Base-by-base conservation (phyloP, 495 filamentous ascomycete species). In the Aspergillus heteromorphus region DNA sequence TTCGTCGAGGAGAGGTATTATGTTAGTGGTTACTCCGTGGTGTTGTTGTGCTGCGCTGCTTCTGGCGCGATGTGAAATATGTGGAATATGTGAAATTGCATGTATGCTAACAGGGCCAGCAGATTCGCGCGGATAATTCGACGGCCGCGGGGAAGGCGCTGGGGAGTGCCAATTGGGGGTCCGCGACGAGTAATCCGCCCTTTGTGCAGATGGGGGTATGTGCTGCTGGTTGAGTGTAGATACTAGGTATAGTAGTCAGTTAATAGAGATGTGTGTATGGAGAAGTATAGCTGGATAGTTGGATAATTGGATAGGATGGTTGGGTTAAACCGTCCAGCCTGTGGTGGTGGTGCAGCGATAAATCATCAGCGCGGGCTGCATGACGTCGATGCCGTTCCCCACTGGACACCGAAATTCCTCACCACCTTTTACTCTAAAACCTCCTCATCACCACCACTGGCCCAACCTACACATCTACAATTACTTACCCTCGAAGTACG, bases 1-100 rank as follows among this genome's bases (percentile, higher is more conserved):
- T 68, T 61, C 45, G 61, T 67, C 6, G 50, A 55, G 45, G 43
- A 55, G 42, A 56, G 29, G 31, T 2, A 52, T 64, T 51, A 51
- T 51, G 54, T 56, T 20, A 43, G 53, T 42, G 23, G 6, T 21
- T n/a, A n/a, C n/a, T n/a, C n/a, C n/a, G n/a, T n/a, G n/a, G n/a
- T n/a, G n/a, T n/a, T n/a, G n/a, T n/a, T n/a, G n/a, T n/a, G n/a
- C n/a, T n/a, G n/a, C n/a, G n/a, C 14, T 17, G n/a, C 11, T 27
- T n/a, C 31, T 34, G 9, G 2, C 9, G 10, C 9, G 31, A 34
- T 10, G 2, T 10, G 31, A 14, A 14, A 34, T 27, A 14, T 34
- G 11, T 34, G 27, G 27, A 10, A 30, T 30, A 30, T 30, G 10
- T 5, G 27, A 30, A 5, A 30, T 5, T 10, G 5, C 5, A 30